Conservation (phyloP, 106 monocot species). For the Dendrobium officinale region DNA sequence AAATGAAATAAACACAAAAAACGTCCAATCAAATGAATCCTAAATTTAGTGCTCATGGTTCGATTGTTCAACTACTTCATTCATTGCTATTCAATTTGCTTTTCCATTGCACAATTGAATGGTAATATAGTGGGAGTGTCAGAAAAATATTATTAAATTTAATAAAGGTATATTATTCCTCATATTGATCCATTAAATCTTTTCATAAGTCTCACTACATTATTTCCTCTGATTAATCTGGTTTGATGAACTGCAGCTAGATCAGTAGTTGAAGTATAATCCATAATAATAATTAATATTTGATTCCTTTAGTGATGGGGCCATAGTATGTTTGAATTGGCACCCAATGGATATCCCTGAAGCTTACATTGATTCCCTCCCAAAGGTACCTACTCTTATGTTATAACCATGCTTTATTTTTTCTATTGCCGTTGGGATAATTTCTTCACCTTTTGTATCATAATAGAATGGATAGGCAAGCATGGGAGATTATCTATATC, state of each 20-base stretch:
- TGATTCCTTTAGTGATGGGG: not conserved
- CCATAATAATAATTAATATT: too few relatives aligned
- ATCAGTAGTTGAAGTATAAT: too few relatives aligned
- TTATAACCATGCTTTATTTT: not conserved
- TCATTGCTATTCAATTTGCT: not conserved
- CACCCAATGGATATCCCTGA: slow-evolving; percentile 49
- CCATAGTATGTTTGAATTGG: not conserved
- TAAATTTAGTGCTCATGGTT: not conserved
- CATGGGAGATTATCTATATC: slow-evolving; percentile 57
- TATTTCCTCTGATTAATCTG: not conserved
- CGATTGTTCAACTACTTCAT: not conserved
- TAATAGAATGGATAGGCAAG: slow-evolving; percentile 51
- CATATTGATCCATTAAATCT: not conserved
- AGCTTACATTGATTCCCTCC: slow-evolving; percentile 52
- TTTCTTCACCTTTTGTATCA: not conserved
- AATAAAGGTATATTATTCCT: not conserved
- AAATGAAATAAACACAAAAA: too few relatives aligned
- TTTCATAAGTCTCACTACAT: not conserved
- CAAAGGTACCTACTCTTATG: slow-evolving; percentile 31
- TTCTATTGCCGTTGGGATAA: not conserved
- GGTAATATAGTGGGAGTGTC: not conserved
- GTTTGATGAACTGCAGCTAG: not conserved
- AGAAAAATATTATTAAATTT: not conserved
- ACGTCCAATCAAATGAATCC: too few relatives aligned
- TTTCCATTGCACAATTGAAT: not conserved